Evolutionary conservation across 306 rosid species (phyloP).

Genomic region (Sicyos baderoa): DNA sequence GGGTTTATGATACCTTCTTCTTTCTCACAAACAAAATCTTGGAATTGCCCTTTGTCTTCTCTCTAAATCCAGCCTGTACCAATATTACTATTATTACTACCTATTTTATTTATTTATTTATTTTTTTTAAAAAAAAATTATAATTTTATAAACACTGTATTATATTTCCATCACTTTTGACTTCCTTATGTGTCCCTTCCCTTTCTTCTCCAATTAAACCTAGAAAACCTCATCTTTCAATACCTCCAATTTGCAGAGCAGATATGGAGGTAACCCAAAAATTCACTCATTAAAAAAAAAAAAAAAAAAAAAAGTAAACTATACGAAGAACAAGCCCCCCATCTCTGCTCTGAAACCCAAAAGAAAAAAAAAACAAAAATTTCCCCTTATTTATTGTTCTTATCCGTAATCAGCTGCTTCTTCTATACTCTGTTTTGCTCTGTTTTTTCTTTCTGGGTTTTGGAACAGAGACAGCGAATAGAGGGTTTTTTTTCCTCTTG

Average conservation of each 20-base stretch:
- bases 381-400: not conserved
- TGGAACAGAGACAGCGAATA: not conserved
- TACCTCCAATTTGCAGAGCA: conserved; percentile 18
- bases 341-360: not conserved
- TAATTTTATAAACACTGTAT: not conserved
- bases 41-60: not conserved
- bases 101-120: too few relatives aligned
- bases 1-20: not conserved
- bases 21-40: too few relatives aligned
- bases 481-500: not conserved
- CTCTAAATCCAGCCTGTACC: not conserved
- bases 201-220: conserved; percentile 37
- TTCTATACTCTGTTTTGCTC: not conserved
- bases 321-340: not conserved
- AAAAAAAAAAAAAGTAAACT: not conserved
- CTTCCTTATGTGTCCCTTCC: conserved; percentile 24
- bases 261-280: not conserved
- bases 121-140: too few relatives aligned
- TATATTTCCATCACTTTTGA: conserved; percentile 26
- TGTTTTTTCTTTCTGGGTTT: not conserved
- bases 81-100: too few relatives aligned
- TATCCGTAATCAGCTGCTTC: not conserved
- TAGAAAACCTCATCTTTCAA: conserved; percentile 38
- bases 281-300: not conserved
- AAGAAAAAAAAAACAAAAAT: not conserved